Evolutionary conservation across 2,329 filamentous ascomycete genomes (phyloP).

Genomic region (Rhinocladiella similis): DNA sequence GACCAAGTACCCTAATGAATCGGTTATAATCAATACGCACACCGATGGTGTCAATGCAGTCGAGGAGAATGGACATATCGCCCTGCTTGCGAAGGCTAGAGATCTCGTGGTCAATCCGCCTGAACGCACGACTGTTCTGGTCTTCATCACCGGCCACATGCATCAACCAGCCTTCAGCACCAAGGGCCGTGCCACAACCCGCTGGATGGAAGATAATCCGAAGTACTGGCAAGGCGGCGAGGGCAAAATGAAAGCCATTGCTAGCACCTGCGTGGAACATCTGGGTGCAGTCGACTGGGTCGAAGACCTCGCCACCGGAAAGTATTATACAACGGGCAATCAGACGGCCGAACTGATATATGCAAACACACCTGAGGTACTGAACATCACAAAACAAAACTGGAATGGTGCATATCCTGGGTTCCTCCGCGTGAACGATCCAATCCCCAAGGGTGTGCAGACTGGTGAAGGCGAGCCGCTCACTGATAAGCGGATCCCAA

Average conservation of each 20-base stretch:
- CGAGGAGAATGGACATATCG: slow-evolving; percentile 14
- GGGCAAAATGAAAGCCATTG: not conserved
- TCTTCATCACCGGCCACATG: slow-evolving; percentile 5
- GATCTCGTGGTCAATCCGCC: not conserved
- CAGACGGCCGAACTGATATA: slow-evolving; percentile 3
- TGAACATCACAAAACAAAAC: not conserved
- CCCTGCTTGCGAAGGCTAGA: not conserved
- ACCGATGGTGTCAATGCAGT: slow-evolving; percentile 11
- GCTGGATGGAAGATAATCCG: slow-evolving; percentile 7
- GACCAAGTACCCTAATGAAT: slow-evolving; percentile 6
- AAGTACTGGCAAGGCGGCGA: slow-evolving; percentile 1
- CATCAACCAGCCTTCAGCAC: slow-evolving; percentile 8
- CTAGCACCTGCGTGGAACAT: slow-evolving; percentile 7
- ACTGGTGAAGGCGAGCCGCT: slow-evolving; percentile 4
- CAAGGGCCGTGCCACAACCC: not conserved
- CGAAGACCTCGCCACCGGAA: slow-evolving; percentile 3
- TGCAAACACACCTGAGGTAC: not conserved
- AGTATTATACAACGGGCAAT: slow-evolving; percentile 2
- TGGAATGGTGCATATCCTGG: slow-evolving; percentile 2
- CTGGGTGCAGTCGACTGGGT: slow-evolving; percentile 6
- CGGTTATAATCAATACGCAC: slow-evolving; percentile 12
- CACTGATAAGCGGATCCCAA: not conserved
- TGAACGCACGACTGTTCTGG: slow-evolving; percentile 1
- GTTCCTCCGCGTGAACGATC: slow-evolving; percentile 3
- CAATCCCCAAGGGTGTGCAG: slow-evolving; percentile 4